A percentile compares a stretch with the other conserved stretches of the same genome.
These are phyloP conservation scores for Rhizophora mangle DNA, from an alignment of 345 rosid species.

Conservation along the genomic window DNA sequence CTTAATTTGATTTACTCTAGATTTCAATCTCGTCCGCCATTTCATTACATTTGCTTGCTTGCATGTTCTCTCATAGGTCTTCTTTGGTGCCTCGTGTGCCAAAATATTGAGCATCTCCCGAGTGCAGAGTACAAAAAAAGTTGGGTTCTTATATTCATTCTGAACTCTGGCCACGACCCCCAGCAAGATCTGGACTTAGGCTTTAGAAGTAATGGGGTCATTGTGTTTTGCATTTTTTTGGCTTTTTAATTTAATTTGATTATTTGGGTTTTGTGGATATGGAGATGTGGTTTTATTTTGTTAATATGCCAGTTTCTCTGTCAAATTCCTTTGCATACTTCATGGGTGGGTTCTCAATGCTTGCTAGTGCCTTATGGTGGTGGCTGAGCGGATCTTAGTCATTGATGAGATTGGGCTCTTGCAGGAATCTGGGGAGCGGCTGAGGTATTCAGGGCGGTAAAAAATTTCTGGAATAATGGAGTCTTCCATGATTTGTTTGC, in stretches of 20 bases:
- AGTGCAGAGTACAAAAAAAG: not conserved
- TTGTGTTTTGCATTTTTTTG: not conserved
- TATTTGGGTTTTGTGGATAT: not conserved
- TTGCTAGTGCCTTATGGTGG: not conserved
- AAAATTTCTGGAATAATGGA: conserved; percentile 36
- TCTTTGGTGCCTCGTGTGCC: not conserved
- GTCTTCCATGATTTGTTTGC: conserved; percentile 31
- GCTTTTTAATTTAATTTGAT: conserved; percentile 1
- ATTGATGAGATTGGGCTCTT: conserved; percentile 9
- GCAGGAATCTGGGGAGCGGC: conserved; percentile 39
- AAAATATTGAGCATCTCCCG: not conserved
- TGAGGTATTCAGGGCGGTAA: conserved; percentile 1
- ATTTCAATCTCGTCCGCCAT: not conserved
- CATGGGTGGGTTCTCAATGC: not conserved
- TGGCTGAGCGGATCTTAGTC: not conserved
- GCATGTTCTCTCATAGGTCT: not conserved
- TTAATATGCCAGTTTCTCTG: not conserved
- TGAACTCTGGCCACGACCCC: not conserved
- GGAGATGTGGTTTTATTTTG: conserved; percentile 8
- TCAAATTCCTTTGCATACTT: not conserved
- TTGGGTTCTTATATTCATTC: not conserved
- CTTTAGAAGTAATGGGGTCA: not conserved
- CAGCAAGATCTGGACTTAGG: conserved; percentile 32
- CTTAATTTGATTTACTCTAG: conserved; percentile 10
- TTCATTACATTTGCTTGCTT: not conserved